These are phyloP conservation scores for Nothophytophthora sp. DNA, from an alignment of 352 stramenopile species.

Conservation along the genomic window DNA sequence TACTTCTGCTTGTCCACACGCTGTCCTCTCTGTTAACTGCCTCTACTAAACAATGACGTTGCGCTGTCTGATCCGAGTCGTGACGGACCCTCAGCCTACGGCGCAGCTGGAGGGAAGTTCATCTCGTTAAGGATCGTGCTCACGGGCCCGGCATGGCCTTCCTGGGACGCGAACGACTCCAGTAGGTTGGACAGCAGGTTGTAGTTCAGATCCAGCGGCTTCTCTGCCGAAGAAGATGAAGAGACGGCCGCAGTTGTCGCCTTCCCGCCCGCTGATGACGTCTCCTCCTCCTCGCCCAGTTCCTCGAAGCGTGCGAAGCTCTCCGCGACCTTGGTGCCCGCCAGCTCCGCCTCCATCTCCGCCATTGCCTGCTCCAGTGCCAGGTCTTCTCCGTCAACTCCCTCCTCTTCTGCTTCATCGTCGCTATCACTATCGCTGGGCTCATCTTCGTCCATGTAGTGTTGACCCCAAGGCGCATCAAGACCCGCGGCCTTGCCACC, in stretches of 20 bases:
- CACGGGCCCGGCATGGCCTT: slow-evolving; percentile 67
- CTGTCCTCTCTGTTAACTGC: not conserved
- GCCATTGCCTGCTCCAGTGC: slow-evolving; percentile 62
- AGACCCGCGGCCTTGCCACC: slow-evolving; percentile 5
- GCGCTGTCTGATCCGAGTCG: no score
- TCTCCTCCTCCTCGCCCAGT: slow-evolving; percentile 10
- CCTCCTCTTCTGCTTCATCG: slow-evolving; percentile 26
- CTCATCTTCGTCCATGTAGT: slow-evolving; percentile 31
- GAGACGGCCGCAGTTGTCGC: slow-evolving; percentile 7
- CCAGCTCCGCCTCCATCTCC: slow-evolving; percentile 77
- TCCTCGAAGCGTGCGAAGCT: slow-evolving; percentile 50
- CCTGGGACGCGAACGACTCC: slow-evolving; percentile 80
- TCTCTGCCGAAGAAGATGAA: slow-evolving; percentile 27
- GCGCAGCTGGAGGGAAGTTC: slow-evolving; percentile 24
- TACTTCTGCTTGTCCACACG: no score
- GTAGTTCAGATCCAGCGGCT: slow-evolving; percentile 77
- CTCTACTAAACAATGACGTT: no score
- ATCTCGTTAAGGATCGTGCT: slow-evolving; percentile 78
- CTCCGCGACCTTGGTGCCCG: slow-evolving; percentile 48
- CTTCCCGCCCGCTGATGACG: not conserved
- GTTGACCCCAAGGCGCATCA: slow-evolving; percentile 17
- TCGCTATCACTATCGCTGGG: slow-evolving; percentile 24
- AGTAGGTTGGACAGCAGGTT: slow-evolving; percentile 85
- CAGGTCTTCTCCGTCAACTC: slow-evolving; percentile 30
- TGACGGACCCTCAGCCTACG: slow-evolving; percentile 1